Conservation (phyloP, 129 eudicot genomes). For the Artemisia tridentata region DNA sequence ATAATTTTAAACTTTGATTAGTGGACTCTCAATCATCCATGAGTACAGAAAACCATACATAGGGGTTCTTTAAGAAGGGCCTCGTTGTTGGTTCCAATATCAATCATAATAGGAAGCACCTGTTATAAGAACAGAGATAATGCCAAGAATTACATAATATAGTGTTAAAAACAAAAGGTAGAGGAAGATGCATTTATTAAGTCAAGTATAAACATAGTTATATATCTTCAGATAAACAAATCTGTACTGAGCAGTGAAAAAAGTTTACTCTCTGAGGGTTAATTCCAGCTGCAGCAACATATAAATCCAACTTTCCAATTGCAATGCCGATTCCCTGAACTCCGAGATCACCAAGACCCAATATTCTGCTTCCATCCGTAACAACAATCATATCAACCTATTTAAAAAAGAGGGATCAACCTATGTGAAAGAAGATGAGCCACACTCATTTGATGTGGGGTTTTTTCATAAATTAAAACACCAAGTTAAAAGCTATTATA, state of each 20-base stretch:
- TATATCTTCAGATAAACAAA: constrained; percentile 14
- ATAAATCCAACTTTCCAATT: constrained; percentile 92
- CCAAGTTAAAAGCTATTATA: background rate
- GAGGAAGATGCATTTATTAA: background rate
- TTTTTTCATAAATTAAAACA: constrained; percentile 2
- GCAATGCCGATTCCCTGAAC: constrained; percentile 97
- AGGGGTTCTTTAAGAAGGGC: constrained; percentile 85
- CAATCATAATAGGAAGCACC: constrained; percentile 99
- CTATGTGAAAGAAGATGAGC: too few relatives aligned
- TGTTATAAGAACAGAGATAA: constrained; percentile 28
- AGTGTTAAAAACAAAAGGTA: background rate
- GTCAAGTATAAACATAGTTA: too few relatives aligned
- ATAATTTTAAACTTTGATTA: background rate
- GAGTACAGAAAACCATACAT: constrained; percentile 39
- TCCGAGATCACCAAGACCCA: constrained; percentile 99
- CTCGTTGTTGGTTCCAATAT: constrained; percentile 96
- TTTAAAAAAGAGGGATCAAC: background rate
- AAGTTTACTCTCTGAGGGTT: constrained; percentile 88
- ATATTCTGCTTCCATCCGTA: constrained; percentile 96
- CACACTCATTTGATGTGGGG: background rate
- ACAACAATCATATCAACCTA: constrained; percentile 99
- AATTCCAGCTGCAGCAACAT: constrained; percentile 99
- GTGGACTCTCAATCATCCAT: background rate
- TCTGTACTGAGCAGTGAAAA: constrained; percentile 13
- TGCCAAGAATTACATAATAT: background rate